phyloP scores from a whole-genome alignment of 2,329 filamentous ascomycete genomes.

The Microascus cirrosus region DNA sequence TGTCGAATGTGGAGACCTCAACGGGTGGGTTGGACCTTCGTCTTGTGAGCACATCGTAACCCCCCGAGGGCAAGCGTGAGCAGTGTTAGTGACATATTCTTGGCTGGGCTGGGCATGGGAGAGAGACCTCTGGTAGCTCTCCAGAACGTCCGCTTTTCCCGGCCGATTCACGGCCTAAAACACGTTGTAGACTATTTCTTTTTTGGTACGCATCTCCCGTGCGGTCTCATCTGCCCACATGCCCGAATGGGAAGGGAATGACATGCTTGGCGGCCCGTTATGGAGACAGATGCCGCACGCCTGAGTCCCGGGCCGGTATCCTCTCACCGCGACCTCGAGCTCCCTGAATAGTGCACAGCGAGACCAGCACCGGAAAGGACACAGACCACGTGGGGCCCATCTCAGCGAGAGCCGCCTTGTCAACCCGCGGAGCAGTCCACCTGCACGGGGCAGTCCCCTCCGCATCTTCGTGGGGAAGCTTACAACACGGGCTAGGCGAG shows the following conservation, averaged over 20 bases:
- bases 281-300: not conserved
- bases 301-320: not conserved
- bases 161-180: too few species aligned
- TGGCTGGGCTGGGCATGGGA: too few species aligned
- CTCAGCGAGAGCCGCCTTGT: not conserved
- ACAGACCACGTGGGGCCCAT: not conserved
- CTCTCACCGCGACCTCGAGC: not conserved
- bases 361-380: not conserved
- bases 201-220: too few species aligned
- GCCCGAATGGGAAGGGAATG: not conserved
- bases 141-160: too few species aligned
- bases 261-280: not conserved
- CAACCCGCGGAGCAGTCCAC: not conserved
- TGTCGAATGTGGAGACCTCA: too few species aligned
- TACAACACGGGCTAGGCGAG: not conserved
- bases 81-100: too few species aligned
- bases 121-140: too few species aligned
- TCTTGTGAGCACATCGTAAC: too few species aligned
- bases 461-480: not conserved
- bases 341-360: not conserved
- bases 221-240: not conserved
- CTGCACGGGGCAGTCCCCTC: not conserved
- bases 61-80: too few species aligned
- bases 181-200: too few species aligned
- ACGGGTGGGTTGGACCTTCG: too few species aligned